Evolutionary conservation across 2,329 filamentous ascomycete species (phyloP).

Genomic region (Arthroderma sp.): DNA sequence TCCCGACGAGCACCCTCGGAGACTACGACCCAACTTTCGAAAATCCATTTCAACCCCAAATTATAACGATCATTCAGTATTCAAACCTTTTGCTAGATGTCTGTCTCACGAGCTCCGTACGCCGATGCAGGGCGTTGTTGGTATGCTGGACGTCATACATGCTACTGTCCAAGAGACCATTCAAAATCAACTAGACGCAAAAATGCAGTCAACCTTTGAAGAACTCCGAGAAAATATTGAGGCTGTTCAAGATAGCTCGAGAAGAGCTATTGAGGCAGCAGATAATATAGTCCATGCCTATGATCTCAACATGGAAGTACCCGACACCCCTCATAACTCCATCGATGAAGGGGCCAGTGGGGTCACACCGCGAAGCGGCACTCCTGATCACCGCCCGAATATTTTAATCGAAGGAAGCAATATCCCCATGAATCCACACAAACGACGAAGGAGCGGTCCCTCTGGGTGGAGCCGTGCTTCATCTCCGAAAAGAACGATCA

Average conservation of each 20-base stretch:
- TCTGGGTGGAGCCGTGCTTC: constrained; percentile 22
- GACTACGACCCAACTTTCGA: not conserved
- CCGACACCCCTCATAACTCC: constrained; percentile 44
- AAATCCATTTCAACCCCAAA: not conserved
- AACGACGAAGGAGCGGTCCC: constrained; percentile 31
- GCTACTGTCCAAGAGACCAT: constrained; percentile 56
- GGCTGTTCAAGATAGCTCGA: constrained; percentile 58
- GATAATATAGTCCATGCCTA: constrained; percentile 66
- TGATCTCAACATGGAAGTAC: constrained; percentile 61
- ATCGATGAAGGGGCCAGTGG: constrained; percentile 23
- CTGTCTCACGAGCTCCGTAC: constrained; percentile 59
- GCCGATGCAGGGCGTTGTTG: constrained; percentile 63
- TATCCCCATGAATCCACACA: constrained; percentile 31
- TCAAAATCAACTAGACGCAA: constrained; percentile 38
- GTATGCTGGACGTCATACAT: constrained; percentile 66
- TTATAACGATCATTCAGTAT: constrained; percentile 34
- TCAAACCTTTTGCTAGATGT: constrained; percentile 60
- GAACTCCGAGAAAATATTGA: constrained; percentile 56
- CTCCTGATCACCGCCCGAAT: constrained; percentile 25
- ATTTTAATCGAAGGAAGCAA: constrained; percentile 31
- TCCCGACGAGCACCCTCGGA: not conserved
- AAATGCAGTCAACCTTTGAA: constrained; percentile 44
- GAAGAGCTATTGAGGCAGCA: constrained; percentile 57
- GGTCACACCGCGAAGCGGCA: constrained; percentile 13
- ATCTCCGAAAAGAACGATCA: constrained; percentile 23